Base-by-base conservation (phyloP, 805 yeast genomes). In the Wilhelminamyces savonicus region DNA sequence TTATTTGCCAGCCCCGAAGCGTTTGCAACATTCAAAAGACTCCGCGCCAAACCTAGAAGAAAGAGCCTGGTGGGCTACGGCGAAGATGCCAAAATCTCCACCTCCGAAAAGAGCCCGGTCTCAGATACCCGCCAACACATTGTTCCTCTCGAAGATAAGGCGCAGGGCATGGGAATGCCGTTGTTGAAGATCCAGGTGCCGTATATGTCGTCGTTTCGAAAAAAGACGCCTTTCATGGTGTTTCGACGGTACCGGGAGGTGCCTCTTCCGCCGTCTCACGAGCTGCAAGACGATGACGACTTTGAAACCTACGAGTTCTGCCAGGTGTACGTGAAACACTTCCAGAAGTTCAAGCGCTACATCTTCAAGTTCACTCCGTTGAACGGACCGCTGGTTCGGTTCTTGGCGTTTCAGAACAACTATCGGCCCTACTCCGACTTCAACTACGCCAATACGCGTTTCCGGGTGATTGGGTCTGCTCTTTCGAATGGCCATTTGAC, bases 361-460 rank as follows among this genome's bases (percentile, higher is more conserved):
- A 48, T 40, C 2, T 49, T 61, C 29, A 46, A 43, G 7, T 62
- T 62, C 39, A 43, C 26, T 5, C 41, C 50, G 7, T 33, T 28
- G 4, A 43, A 42, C n/a, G 35, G 29, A 1, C 24, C 36, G 7
- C 21, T 37, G 5, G 54, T 60, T 38, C 50, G 44, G 19, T 34
- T 64, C 7, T 24, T 53, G 5, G 44, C 52, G 27, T 63, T 62
- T 32, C 60, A 59, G 39, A 53, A 58, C 43, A 54, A 53, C 31
- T 48, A 43, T 38, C 48, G 53, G 31, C 63, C 69, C 3, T 59
- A 56, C 38, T 50, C 64, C 8, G 70, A 64, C 43, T 64, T 64
- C 39, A 43, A 28, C 18, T 63, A 59, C 36, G 50, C 50, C 22
- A 39, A 36, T 23, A 62, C 68, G 3, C 40, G 66, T 10, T 64